These are phyloP conservation scores for Colletotrichum tofieldiae DNA, from an alignment of 2,329 filamentous ascomycete species.

Conservation along the genomic window DNA sequence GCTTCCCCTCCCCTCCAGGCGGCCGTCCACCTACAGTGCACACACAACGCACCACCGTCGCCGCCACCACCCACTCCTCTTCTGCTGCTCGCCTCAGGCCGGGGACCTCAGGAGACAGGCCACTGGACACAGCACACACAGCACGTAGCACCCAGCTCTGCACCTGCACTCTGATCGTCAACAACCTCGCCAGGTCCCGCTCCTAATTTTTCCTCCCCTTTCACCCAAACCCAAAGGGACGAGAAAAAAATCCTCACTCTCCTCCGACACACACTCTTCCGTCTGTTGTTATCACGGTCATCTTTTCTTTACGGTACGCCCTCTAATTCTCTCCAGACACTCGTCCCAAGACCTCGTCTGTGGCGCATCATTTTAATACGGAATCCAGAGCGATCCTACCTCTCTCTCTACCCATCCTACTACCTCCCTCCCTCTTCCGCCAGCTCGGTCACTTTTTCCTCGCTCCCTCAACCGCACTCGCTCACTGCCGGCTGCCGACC, in stretches of 20 bases:
- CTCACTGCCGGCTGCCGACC: slow-evolving; percentile 41
- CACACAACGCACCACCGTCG: background rate
- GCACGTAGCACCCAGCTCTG: background rate
- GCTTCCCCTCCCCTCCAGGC: background rate
- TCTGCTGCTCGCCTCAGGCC: background rate
- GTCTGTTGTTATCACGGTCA: slow-evolving; percentile 32
- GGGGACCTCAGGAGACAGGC: background rate
- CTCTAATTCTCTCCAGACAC: slow-evolving; percentile 18
- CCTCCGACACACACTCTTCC: slow-evolving; percentile 13
- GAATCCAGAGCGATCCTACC: slow-evolving; percentile 21
- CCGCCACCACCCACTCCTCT: background rate
- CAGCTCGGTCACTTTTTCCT: slow-evolving; percentile 36
- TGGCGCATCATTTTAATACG: slow-evolving; percentile 36
- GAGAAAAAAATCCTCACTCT: slow-evolving; percentile 13
- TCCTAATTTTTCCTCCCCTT: slow-evolving; percentile 19
- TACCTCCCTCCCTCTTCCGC: slow-evolving; percentile 14
- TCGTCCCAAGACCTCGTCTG: slow-evolving; percentile 13
- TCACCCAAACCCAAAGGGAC: slow-evolving; percentile 17
- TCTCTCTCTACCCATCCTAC: slow-evolving; percentile 19
- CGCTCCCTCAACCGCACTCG: slow-evolving; percentile 44
- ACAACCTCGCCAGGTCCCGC: slow-evolving; percentile 37
- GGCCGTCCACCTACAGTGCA: background rate
- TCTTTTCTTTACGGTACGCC: slow-evolving; percentile 33
- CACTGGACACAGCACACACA: background rate
- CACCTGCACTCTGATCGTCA: slow-evolving; percentile 27